Conservation (phyloP, 345 rosid species). For the Fremontodendron californicum region DNA sequence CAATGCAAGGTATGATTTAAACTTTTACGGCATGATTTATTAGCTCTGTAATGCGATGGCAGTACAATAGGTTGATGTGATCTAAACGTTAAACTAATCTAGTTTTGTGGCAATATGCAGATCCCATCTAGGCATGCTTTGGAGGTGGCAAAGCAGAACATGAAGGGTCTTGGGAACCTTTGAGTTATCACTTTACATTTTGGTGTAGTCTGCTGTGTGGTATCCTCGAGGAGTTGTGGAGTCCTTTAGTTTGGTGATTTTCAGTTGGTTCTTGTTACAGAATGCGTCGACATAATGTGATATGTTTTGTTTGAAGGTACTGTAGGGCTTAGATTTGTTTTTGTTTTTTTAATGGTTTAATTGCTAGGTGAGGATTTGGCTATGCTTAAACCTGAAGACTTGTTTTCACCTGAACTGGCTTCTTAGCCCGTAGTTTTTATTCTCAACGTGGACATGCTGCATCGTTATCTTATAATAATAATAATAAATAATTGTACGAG, state of each 20-base stretch:
- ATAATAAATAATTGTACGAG: neutral
- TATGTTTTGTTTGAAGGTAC: neutral
- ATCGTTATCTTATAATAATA: neutral
- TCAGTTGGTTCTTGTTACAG: neutral
- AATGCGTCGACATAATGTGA: conserved; percentile 23
- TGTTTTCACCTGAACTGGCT: neutral
- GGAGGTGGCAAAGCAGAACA: conserved; percentile 3
- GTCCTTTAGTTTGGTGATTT: neutral
- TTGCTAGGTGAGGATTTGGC: neutral
- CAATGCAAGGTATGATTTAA: conserved; percentile 49
- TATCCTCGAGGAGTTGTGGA: neutral
- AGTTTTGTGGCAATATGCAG: neutral
- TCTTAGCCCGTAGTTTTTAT: neutral
- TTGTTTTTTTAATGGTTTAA: neutral
- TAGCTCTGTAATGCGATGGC: neutral
- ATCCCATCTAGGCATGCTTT: conserved; percentile 6
- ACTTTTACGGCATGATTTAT: neutral
- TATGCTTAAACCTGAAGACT: neutral
- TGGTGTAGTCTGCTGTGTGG: neutral
- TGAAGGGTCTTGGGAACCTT: neutral
- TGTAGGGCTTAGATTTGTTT: neutral
- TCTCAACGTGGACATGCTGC: neutral
- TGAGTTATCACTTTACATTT: neutral
- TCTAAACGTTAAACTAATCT: neutral
- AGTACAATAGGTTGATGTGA: neutral